Base-by-base conservation (phyloP, 2,329 filamentous ascomycete species). In the Aureobasidium pullulans region DNA sequence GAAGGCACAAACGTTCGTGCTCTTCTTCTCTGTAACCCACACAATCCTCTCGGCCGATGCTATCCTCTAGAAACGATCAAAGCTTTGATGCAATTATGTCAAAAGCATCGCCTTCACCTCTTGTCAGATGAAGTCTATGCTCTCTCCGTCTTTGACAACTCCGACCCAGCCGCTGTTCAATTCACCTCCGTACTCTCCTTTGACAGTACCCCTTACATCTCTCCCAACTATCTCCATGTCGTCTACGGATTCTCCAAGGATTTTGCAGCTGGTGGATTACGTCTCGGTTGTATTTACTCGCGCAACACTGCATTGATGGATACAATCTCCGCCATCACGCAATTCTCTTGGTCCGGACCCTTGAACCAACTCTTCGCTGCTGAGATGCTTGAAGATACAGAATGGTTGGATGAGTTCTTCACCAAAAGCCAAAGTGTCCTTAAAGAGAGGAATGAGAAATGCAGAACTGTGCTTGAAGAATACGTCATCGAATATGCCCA, bases 11-110 rank as follows among this genome's bases (percentile, higher is more conserved):
- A 63, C 1, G 65, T 79, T 28, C 68, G 69, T 23, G 76, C 73
- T 1, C 48, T 80, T 11, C 61, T 80, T 56, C 62, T 80, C 29
- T 73, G 70, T 15, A 75, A 77, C 59, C 74, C 75, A 15, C 73
- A 78, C 64, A 78, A 78, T 61, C 76, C 76, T n/a, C 64, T 75
- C 9, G 67, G 65, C 9, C 59, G 63, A 49, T 65, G 67, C 62
- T 74, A 73, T 59, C 57, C 70, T 0, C 46, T 46, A 6, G 57
- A 60, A 11, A 64, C 66, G 0, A 28, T 74, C 0, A 62, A 65
- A 7, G 66, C 39, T 1, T 60, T 67, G 19, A 59, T 71, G 56
- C 37, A 61, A 16, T 67, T 74, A 19, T 72, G 70, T 63, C 40
- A 67, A 3, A 67, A 64, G 39, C 50, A 71, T 42, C 37, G 61